Evolutionary conservation across 345 rosid genomes (phyloP).

Genomic region (Erysimum cheiranthoides): DNA sequence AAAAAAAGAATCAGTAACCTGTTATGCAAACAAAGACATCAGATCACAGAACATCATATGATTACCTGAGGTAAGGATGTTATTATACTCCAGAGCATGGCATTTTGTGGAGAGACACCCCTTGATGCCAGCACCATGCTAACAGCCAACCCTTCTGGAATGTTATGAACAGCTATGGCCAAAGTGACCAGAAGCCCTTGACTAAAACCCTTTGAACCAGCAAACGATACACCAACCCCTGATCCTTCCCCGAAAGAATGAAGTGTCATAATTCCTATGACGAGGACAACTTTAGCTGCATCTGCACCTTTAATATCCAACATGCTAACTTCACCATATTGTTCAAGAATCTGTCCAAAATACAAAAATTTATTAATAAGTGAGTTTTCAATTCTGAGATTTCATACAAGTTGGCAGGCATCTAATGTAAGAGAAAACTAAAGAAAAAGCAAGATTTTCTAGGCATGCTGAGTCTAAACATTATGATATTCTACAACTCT

Average conservation of each 20-base stretch:
- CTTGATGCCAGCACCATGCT: constrained; percentile 99
- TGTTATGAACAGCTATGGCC: constrained; percentile 98
- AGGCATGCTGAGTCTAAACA: not conserved
- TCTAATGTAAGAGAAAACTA: constrained; percentile 16
- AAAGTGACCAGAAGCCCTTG: constrained; percentile 98
- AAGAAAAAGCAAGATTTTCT: not conserved
- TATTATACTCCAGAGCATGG: constrained; percentile 98
- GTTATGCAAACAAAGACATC: constrained; percentile 14
- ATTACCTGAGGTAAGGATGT: constrained; percentile 98
- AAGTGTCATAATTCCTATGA: constrained; percentile 98
- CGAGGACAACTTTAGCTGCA: constrained; percentile 91
- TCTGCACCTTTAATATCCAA: constrained; percentile 98
- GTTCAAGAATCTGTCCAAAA: constrained; percentile 82
- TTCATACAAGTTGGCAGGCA: constrained; percentile 10
- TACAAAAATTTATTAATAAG: not conserved
- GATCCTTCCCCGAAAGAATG: constrained; percentile 99
- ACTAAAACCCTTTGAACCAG: constrained; percentile 93
- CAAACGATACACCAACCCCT: constrained; percentile 99
- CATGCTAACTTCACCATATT: constrained; percentile 97
- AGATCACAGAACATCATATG: constrained; percentile 12
- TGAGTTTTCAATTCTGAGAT: constrained; percentile 6
- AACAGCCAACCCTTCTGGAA: constrained; percentile 98
- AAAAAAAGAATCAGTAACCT: constrained; percentile 17
- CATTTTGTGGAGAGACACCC: constrained; percentile 99
- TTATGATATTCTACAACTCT: not conserved